Conservation (phyloP, 2,329 filamentous ascomycete genomes). For the Diaporthe citri region DNA sequence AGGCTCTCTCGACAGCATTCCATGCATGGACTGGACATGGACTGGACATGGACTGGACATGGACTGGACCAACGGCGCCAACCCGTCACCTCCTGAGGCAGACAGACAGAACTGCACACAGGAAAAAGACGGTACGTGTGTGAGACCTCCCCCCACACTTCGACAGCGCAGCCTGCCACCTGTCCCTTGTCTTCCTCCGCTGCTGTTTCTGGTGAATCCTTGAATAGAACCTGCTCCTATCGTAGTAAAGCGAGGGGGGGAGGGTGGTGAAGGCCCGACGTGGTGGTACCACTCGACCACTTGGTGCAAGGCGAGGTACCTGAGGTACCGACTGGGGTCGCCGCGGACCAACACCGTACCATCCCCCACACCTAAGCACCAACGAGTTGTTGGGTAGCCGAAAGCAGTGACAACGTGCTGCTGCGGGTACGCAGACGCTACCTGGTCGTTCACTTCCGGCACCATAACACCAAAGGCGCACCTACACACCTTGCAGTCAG, state of each 20-base stretch:
- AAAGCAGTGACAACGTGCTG: conserved; percentile 25
- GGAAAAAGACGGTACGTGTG: neutral
- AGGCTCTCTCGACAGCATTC: conserved; percentile 28
- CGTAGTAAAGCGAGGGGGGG: neutral
- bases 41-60: neutral
- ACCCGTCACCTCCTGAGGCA: neutral
- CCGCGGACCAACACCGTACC: neutral
- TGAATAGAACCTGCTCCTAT: conserved; percentile 27
- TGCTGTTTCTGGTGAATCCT: conserved; percentile 18
- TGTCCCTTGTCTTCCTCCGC: conserved; percentile 13
- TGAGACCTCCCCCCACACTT: conserved; percentile 23
- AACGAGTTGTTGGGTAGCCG: neutral
- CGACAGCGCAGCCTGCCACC: conserved; percentile 8
- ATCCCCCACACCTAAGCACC: neutral
- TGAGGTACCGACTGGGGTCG: conserved; percentile 1
- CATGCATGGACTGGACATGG: conserved; percentile 1
- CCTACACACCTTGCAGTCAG: neutral
- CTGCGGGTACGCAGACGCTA: neutral
- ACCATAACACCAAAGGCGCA: conserved; percentile 13
- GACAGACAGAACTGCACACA: neutral
- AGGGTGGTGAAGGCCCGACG: neutral
- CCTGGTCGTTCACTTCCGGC: conserved; percentile 23
- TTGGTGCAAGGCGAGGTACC: conserved; percentile 2
- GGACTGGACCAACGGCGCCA: neutral
- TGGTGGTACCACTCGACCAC: conserved; percentile 26